Evolutionary conservation across 192 early-diverging fungal species (phyloP).

Genomic region (Rhizophagus prolifer): DNA sequence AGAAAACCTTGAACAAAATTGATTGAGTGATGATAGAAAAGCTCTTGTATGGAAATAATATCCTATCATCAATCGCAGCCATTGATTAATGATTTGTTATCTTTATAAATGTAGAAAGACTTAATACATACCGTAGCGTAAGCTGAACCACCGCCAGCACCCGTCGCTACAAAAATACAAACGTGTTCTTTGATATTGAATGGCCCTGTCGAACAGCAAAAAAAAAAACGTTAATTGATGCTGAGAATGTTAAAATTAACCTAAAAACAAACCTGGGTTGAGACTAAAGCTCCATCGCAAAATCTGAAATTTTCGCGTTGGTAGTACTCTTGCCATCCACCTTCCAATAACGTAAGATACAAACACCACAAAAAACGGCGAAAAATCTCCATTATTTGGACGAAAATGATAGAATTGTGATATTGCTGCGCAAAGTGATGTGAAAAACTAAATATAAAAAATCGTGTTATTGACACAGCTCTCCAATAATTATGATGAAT

Average conservation of each 20-base stretch:
- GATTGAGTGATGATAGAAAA: slow-evolving; percentile 57
- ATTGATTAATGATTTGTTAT: background rate
- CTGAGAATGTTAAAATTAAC: background rate
- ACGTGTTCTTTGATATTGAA: slow-evolving; percentile 73
- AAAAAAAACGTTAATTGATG: background rate
- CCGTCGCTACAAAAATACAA: slow-evolving; percentile 55
- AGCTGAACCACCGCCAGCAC: slow-evolving; percentile 48
- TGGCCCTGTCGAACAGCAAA: slow-evolving; percentile 24
- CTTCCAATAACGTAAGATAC: slow-evolving; percentile 35
- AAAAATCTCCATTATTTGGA: slow-evolving; percentile 31
- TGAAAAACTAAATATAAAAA: slow-evolving; percentile 30
- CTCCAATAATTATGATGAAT: background rate
- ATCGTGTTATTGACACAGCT: background rate
- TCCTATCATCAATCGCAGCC: slow-evolving; percentile 37
- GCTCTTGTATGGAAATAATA: slow-evolving; percentile 53
- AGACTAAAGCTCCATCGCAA: slow-evolving; percentile 7
- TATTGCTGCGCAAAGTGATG: slow-evolving; percentile 36
- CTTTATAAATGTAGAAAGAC: no score
- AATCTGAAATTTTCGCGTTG: background rate
- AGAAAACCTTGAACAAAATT: slow-evolving; percentile 55
- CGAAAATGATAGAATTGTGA: slow-evolving; percentile 45
- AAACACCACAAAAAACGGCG: slow-evolving; percentile 41
- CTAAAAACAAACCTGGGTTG: slow-evolving; percentile 10
- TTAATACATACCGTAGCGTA: slow-evolving; percentile 50
- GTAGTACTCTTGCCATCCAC: slow-evolving; percentile 30